Percentiles rank a stretch among this genome's conserved stretches.
Evolutionary conservation across 345 rosid genomes (phyloP).

Genomic region (Eucalyptus leucophloia): DNA sequence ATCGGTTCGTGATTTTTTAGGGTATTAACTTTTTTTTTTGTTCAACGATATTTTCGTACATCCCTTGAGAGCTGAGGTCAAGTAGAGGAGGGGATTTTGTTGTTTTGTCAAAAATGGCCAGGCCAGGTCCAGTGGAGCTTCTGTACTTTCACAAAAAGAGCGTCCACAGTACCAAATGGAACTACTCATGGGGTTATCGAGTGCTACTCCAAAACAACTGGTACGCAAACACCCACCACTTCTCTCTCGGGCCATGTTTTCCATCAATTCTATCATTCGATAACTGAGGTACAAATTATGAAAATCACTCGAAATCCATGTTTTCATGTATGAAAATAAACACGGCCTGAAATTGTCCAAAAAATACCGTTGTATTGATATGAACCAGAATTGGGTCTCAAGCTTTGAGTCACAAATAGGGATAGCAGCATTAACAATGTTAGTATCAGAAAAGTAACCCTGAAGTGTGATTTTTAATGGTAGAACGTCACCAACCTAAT

Average conservation of each 20-base stretch:
- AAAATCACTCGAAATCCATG: neutral
- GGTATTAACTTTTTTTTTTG: neutral
- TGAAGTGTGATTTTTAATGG: neutral
- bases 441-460: neutral
- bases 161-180: neutral
- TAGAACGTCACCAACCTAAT: neutral
- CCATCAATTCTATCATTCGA: neutral
- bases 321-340: neutral
- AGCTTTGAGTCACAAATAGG: neutral
- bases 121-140: neutral
- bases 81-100: neutral
- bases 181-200: neutral
- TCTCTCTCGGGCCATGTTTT: neutral
- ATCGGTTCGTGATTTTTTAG: too few relatives aligned
- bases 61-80: neutral
- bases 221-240: neutral
- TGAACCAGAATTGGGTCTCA: neutral
- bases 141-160: neutral
- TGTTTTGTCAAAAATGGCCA: slow-evolving; percentile 22
- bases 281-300: neutral
- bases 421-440: neutral
- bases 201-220: neutral
- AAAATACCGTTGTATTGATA: neutral
- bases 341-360: neutral
- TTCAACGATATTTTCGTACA: neutral